A percentile compares a stretch with the other conserved stretches of the same genome.
Conservation (phyloP, 2,329 filamentous ascomycete species). For the Ophiostoma sp. region DNA sequence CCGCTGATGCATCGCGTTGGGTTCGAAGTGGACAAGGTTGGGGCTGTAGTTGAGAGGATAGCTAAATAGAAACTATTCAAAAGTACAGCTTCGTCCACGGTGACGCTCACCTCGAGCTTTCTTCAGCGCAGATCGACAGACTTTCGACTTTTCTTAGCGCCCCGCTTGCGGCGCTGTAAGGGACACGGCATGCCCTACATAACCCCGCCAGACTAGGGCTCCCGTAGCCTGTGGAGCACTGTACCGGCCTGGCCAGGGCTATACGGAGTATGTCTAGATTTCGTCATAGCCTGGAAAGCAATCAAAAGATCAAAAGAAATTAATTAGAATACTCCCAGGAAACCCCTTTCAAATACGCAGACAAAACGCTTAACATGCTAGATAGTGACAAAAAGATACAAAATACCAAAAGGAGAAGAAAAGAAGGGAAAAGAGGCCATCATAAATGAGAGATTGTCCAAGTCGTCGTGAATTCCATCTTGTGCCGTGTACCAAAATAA, state of each 20-base stretch:
- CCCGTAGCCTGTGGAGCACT: conserved; percentile 8
- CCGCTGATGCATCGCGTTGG: conserved; percentile 27
- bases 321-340: background rate
- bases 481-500: background rate
- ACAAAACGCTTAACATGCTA: background rate
- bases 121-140: background rate
- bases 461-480: background rate
- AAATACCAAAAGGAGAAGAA: background rate
- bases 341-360: background rate
- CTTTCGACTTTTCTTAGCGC: conserved; percentile 13
- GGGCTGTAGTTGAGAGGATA: background rate
- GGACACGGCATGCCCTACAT: background rate
- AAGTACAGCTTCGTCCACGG: background rate
- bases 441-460: background rate
- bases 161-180: conserved; percentile 2
- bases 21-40: background rate
- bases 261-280: background rate
- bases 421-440: background rate
- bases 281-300: background rate
- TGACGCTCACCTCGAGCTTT: background rate
- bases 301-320: background rate
- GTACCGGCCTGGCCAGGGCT: background rate
- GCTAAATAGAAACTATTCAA: background rate
- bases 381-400: background rate
- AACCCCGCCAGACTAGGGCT: conserved; percentile 3